Conservation (phyloP, 129 eudicot species). For the Logfia minima region DNA sequence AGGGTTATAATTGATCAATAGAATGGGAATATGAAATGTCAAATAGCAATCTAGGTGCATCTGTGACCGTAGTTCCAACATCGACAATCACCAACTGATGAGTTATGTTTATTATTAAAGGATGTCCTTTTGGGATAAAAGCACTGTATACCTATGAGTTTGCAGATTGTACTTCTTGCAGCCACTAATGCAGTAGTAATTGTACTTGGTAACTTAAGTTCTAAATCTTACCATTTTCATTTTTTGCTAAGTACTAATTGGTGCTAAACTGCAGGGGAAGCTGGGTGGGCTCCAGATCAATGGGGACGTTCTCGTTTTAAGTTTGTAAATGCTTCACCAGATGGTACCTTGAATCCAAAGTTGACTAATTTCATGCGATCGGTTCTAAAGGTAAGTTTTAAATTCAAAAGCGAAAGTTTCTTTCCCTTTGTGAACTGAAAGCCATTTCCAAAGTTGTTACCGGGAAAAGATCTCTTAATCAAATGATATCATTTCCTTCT, state of each 20-base stretch:
- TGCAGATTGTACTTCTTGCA: slow-evolving; percentile 9
- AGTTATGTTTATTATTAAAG: background rate
- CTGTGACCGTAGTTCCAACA: background rate
- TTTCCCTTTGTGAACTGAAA: background rate
- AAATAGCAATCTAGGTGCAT: background rate
- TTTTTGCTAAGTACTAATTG: slow-evolving; percentile 1
- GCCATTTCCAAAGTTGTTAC: background rate
- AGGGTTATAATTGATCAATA: background rate
- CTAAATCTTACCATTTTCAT: background rate
- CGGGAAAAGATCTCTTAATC: background rate
- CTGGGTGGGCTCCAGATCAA: slow-evolving; percentile 98
- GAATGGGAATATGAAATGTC: slow-evolving; percentile 2
- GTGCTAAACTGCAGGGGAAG: slow-evolving; percentile 59
- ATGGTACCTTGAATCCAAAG: slow-evolving; percentile 66
- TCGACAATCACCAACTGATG: slow-evolving; percentile 2
- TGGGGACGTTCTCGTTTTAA: slow-evolving; percentile 85
- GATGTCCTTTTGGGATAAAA: slow-evolving; percentile 1
- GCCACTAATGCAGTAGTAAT: background rate
- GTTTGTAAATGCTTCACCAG: slow-evolving; percentile 53
- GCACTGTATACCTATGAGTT: background rate
- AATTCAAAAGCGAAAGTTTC: background rate
- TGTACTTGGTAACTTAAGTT: background rate
- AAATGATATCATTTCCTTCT: background rate
- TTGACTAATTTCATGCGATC: slow-evolving; percentile 89
- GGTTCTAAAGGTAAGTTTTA: slow-evolving; percentile 63